Evolutionary conservation across 495 filamentous ascomycete genomes (phyloP).

Genomic region (Aspergillus homomorphus): DNA sequence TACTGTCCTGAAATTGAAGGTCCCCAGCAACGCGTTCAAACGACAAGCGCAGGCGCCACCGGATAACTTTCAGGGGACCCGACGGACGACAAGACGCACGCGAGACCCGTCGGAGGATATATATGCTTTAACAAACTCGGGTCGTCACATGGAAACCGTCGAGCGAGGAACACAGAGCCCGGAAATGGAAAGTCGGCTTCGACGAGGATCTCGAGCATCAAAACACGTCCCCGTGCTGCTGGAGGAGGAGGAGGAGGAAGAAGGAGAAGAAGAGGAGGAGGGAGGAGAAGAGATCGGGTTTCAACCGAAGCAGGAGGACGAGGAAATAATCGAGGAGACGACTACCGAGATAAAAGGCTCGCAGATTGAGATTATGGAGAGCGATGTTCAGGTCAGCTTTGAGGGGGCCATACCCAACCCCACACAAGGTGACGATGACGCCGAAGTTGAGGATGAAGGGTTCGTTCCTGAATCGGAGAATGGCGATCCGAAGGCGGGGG

Average conservation of each 20-base stretch:
- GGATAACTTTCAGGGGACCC: constrained; percentile 29
- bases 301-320: constrained; percentile 30
- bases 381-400: constrained; percentile 39
- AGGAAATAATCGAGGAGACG: constrained; percentile 31
- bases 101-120: constrained; percentile 59
- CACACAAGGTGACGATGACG: constrained; percentile 17
- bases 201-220: constrained; percentile 53
- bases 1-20: constrained; percentile 44
- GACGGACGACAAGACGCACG: constrained; percentile 57
- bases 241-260: constrained; percentile 50
- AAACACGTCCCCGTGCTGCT: constrained; percentile 60
- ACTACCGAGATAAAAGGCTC: constrained; percentile 36
- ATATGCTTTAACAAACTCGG: constrained; percentile 70
- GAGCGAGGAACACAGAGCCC: constrained; percentile 64
- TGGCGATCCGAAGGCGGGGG: constrained; percentile 34
- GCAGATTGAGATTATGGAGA: constrained; percentile 41
- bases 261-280: constrained; percentile 50
- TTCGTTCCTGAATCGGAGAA: constrained; percentile 53
- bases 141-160: constrained; percentile 62
- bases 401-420: constrained; percentile 30
- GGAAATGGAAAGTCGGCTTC: constrained; percentile 53
- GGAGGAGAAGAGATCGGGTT: too few relatives aligned
- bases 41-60: constrained; percentile 31
- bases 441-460: constrained; percentile 41
- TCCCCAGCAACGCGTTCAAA: constrained; percentile 32